Conservation (phyloP, 768 basidiomycete genomes). For the Hydnum rufescens region DNA sequence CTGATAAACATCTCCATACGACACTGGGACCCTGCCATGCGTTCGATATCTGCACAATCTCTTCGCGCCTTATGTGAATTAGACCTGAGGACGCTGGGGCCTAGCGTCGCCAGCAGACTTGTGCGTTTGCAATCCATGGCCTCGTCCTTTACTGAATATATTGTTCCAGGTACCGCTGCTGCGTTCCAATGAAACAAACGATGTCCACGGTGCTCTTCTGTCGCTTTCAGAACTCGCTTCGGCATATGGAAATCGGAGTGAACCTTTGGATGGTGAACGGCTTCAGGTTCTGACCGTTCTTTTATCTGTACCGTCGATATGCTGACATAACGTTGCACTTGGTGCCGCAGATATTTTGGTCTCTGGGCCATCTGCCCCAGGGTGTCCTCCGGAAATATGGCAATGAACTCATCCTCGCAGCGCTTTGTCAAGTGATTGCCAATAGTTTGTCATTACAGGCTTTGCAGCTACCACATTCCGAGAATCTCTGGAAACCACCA, state of each 20-base stretch:
- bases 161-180: neutral
- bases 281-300: slow-evolving; percentile 1
- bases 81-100: slow-evolving; percentile 35
- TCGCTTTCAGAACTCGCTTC: slow-evolving; percentile 52
- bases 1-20: slow-evolving; percentile 51
- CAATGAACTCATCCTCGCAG: slow-evolving; percentile 50
- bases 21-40: slow-evolving; percentile 79
- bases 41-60: slow-evolving; percentile 57
- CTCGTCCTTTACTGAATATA: neutral
- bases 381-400: slow-evolving; percentile 40
- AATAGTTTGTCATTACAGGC: slow-evolving; percentile 40
- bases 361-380: slow-evolving; percentile 36
- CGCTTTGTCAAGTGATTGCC: slow-evolving; percentile 53
- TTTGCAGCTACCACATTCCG: slow-evolving; percentile 18
- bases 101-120: slow-evolving; percentile 27
- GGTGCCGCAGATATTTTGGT: slow-evolving; percentile 38
- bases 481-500: slow-evolving; percentile 42
- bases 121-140: slow-evolving; percentile 22
- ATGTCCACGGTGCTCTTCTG: slow-evolving; percentile 67
- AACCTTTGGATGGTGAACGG: slow-evolving; percentile 1
- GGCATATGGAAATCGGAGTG: slow-evolving; percentile 25
- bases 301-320: neutral
- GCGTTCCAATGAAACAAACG: slow-evolving; percentile 12
- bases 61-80: slow-evolving; percentile 44
- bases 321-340: neutral